Evolutionary conservation across 169 alveolate species (phyloP).

Genomic region (Plasmodium adleri): DNA sequence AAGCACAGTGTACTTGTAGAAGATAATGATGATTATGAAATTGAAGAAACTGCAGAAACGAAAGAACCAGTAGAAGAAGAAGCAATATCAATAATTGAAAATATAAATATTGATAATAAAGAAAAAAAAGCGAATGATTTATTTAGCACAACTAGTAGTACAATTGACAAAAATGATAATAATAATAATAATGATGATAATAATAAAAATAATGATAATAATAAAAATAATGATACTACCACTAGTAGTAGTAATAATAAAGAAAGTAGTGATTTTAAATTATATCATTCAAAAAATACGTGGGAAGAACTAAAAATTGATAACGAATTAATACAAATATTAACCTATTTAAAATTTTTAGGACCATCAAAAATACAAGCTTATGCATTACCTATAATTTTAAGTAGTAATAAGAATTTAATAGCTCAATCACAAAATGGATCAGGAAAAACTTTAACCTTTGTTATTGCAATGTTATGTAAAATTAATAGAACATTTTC

Average conservation of each 20-base stretch:
- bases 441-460: constrained; percentile 98
- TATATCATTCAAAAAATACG: constrained; percentile 78
- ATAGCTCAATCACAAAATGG: constrained; percentile 98
- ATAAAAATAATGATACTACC: background rate
- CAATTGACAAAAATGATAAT: background rate
- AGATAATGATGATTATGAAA: constrained; percentile 67
- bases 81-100: constrained; percentile 58
- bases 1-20: constrained; percentile 39
- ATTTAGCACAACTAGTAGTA: background rate
- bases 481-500: constrained; percentile 87
- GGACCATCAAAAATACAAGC: constrained; percentile 89
- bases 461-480: constrained; percentile 94
- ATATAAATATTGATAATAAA: constrained; percentile 22
- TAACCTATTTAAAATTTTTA: constrained; percentile 77
- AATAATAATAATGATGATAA: background rate
- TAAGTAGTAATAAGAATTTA: constrained; percentile 79
- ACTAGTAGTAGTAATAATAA: background rate
- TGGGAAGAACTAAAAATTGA: constrained; percentile 82
- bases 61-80: constrained; percentile 69
- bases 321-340: constrained; percentile 78
- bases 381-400: constrained; percentile 87
- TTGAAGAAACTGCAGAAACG: constrained; percentile 32
- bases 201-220: background rate
- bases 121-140: background rate
- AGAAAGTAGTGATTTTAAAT: constrained; percentile 45